phyloP scores from a whole-genome alignment of 2,329 filamentous ascomycete genomes.

The Fusarium sp. region DNA sequence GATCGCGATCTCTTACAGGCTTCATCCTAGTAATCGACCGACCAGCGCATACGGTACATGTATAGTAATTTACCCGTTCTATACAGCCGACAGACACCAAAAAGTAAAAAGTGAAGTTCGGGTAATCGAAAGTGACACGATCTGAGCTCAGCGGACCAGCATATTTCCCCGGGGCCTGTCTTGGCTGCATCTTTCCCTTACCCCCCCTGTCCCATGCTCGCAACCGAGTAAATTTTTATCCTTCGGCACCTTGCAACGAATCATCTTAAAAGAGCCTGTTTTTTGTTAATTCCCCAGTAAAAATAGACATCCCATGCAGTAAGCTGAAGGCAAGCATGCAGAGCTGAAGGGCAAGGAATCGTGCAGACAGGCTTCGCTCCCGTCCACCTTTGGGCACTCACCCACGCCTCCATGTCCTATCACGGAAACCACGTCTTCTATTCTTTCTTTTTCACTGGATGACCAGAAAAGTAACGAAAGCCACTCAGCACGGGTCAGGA shows the following conservation, averaged over 20 bases:
- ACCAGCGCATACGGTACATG: not conserved
- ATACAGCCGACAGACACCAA: not conserved
- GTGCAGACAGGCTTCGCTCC: not conserved
- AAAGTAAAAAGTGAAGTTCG: not conserved
- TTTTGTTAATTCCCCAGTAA: not conserved
- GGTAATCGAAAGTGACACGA: slow-evolving; percentile 1
- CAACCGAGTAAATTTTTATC: not conserved
- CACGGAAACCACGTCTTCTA: not conserved
- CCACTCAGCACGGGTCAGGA: not conserved
- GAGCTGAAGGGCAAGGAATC: not conserved
- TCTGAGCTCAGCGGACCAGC: not conserved
- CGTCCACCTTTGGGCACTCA: not conserved
- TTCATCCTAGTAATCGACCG: not conserved
- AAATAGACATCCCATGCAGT: not conserved
- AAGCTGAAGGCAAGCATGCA: not conserved
- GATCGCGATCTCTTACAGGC: not conserved
- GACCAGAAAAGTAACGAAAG: not conserved
- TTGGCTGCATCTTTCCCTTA: slow-evolving; percentile 18
- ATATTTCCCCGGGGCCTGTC: not conserved
- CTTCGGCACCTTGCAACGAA: not conserved
- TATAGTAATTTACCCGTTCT: not conserved
- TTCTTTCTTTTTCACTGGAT: not conserved
- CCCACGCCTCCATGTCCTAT: not conserved
- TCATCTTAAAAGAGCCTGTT: not conserved
- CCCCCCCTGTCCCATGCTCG: not conserved